A percentile compares a stretch with the other conserved stretches of the same genome.
phyloP scores from a whole-genome alignment of 768 basidiomycete genomes.

The Baorangia bicolor region DNA sequence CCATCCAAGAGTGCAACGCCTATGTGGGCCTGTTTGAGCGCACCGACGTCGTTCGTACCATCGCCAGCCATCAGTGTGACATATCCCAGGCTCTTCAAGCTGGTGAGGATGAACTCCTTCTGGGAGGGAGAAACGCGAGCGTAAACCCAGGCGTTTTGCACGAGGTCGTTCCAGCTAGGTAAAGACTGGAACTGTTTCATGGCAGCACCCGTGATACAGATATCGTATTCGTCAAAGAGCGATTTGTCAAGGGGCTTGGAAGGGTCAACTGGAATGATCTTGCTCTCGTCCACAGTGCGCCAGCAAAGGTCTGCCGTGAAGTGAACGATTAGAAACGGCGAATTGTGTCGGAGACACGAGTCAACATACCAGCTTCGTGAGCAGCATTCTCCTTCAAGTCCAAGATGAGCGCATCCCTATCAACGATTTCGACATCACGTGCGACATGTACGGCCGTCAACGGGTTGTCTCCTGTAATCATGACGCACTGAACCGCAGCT shows the following conservation, averaged over 20 bases:
- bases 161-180: slow-evolving; percentile 75
- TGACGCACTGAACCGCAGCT: slow-evolving; percentile 68
- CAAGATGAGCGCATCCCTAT: slow-evolving; percentile 90
- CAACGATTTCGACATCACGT: slow-evolving; percentile 94
- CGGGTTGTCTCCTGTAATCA: slow-evolving; percentile 99
- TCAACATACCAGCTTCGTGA: slow-evolving; percentile 60
- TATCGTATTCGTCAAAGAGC: slow-evolving; percentile 86
- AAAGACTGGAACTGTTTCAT: slow-evolving; percentile 80
- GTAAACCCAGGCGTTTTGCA: slow-evolving; percentile 97
- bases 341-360: neutral
- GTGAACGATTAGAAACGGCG: neutral
- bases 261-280: slow-evolving; percentile 84
- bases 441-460: slow-evolving; percentile 97
- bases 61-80: slow-evolving; percentile 98
- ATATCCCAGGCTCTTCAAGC: slow-evolving; percentile 86
- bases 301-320: slow-evolving; percentile 71
- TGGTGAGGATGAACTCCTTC: slow-evolving; percentile 94
- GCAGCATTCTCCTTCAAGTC: slow-evolving; percentile 82
- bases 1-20: slow-evolving; percentile 93
- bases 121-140: slow-evolving; percentile 95
- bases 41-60: slow-evolving; percentile 98
- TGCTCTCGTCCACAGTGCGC: slow-evolving; percentile 92
- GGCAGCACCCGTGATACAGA: slow-evolving; percentile 94
- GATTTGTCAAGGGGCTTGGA: slow-evolving; percentile 70
- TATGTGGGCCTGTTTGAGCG: slow-evolving; percentile 96